phyloP scores from a whole-genome alignment of 495 filamentous ascomycete genomes.

The Neurospora sp. region DNA sequence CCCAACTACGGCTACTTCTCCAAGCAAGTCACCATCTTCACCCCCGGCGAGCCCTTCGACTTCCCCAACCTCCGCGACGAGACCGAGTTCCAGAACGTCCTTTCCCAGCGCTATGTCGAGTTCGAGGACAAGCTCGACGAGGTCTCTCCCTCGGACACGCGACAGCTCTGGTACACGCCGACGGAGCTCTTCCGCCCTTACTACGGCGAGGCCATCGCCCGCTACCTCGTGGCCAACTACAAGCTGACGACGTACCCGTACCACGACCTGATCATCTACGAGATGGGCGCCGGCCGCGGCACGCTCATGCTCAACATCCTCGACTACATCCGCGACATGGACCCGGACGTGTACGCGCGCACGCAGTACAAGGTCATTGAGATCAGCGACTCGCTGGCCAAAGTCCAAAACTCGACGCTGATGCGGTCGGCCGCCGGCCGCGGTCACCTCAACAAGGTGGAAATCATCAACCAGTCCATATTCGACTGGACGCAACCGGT shows the following conservation, averaged over 20 bases:
- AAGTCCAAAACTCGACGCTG: constrained; percentile 64
- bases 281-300: constrained; percentile 95
- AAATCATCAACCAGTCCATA: constrained; percentile 89
- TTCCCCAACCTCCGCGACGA: constrained; percentile 77
- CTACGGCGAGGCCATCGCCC: constrained; percentile 92
- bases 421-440: constrained; percentile 49
- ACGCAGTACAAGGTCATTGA: constrained; percentile 95
- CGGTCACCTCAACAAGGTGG: constrained; percentile 75
- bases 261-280: constrained; percentile 95
- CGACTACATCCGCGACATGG: constrained; percentile 84
- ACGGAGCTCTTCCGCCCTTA: constrained; percentile 95
- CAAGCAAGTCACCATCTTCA: constrained; percentile 94
- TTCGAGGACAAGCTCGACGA: constrained; percentile 86
- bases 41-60: constrained; percentile 82
- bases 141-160: constrained; percentile 51
- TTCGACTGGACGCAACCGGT: constrained; percentile 88
- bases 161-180: constrained; percentile 97
- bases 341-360: constrained; percentile 86
- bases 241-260: constrained; percentile 88
- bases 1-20: constrained; percentile 97
- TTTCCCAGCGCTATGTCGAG: constrained; percentile 71
- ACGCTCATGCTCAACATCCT: constrained; percentile 97
- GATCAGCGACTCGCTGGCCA: constrained; percentile 72
- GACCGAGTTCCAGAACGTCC: constrained; percentile 61
- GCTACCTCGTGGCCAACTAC: constrained; percentile 92